Evolutionary conservation across 139 green algal species (phyloP).

Genomic region (Eudorina sp.): DNA sequence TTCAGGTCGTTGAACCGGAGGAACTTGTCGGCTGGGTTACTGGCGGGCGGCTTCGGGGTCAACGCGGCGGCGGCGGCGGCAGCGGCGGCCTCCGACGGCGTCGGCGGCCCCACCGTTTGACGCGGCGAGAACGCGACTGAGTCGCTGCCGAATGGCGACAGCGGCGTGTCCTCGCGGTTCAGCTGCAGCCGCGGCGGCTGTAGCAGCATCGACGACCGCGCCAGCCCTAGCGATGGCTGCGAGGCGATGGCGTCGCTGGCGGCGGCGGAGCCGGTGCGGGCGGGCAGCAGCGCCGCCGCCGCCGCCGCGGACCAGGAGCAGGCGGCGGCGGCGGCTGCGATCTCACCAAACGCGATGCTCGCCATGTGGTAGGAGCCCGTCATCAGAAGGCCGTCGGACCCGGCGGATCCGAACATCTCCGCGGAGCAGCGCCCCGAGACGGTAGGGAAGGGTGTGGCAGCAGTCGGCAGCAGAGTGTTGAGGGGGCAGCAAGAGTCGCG

Average conservation of each 20-base stretch:
- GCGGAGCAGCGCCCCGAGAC: neutral
- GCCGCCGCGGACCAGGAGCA: too few species aligned
- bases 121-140: neutral
- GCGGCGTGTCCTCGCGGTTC: neutral
- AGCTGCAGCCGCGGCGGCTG: neutral
- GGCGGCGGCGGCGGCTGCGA: too few species aligned
- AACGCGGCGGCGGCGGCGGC: neutral
- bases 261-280: neutral
- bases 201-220: neutral
- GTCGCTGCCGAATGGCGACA: neutral
- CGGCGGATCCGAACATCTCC: neutral
- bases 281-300: neutral
- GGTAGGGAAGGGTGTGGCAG: neutral
- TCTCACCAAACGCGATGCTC: too few species aligned
- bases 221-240: neutral
- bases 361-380: too few species aligned
- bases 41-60: neutral
- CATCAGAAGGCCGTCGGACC: neutral
- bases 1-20: conserved; percentile 28
- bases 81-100: too few species aligned
- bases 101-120: too few species aligned
- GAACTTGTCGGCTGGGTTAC: conserved; percentile 22
- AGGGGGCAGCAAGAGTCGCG: neutral
- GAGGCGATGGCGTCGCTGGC: conserved; percentile 1
- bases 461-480: too few species aligned